A percentile compares a stretch with the other conserved stretches of the same genome.
phyloP scores from a whole-genome alignment of 169 alveolate species.

The Neospora caninum region DNA sequence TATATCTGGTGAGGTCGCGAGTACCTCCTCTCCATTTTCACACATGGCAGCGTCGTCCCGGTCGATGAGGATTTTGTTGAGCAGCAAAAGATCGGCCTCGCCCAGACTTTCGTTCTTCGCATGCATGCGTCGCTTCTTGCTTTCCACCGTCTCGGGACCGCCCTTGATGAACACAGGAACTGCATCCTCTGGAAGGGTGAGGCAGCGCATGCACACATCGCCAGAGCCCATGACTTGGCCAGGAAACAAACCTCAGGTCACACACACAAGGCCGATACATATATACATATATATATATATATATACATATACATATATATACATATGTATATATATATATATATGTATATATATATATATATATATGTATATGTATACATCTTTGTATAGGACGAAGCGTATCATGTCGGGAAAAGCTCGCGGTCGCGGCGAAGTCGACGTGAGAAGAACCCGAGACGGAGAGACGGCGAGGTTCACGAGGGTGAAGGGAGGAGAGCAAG shows the following conservation, averaged over 20 bases:
- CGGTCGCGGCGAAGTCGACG: no score
- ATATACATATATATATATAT: no score
- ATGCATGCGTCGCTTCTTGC: constrained; percentile 89
- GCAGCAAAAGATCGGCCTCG: constrained; percentile 80
- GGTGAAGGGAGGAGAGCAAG: no score
- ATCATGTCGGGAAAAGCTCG: no score
- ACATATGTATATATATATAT: no score
- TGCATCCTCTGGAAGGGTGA: constrained; percentile 70
- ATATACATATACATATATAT: no score
- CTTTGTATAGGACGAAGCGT: no score
- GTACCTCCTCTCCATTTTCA: constrained; percentile 89
- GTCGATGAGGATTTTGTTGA: constrained; percentile 85
- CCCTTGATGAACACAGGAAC: constrained; percentile 75
- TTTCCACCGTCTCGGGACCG: constrained; percentile 75
- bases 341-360: no score
- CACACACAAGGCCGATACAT: no score
- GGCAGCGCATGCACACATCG: constrained; percentile 64
- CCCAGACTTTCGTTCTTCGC: constrained; percentile 94
- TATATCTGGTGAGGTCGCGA: background rate
- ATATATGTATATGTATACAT: background rate
- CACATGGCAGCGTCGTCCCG: constrained; percentile 91
- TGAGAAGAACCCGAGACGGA: no score
- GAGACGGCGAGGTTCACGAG: no score
- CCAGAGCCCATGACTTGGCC: constrained; percentile 64
- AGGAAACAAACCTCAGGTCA: no score